These are phyloP conservation scores for Sisymbrium irio DNA, from an alignment of 345 rosid genomes.

Conservation along the genomic window DNA sequence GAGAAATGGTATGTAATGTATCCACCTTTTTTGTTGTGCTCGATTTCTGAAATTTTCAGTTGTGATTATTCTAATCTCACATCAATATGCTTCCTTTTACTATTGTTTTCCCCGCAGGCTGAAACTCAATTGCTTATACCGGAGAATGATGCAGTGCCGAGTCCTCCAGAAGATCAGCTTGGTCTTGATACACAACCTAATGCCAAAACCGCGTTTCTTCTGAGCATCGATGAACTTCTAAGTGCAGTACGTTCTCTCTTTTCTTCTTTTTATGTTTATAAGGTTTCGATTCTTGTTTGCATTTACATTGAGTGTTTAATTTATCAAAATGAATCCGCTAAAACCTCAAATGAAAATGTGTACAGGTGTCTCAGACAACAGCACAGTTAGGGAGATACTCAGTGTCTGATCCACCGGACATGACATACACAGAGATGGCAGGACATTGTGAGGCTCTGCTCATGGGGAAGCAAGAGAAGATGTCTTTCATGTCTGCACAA, in stretches of 20 bases:
- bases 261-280: background rate
- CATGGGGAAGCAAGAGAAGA: conserved; percentile 63
- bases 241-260: conserved; percentile 45
- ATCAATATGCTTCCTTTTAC: background rate
- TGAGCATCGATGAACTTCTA: conserved; percentile 61
- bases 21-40: background rate
- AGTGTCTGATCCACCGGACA: conserved; percentile 48
- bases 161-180: conserved; percentile 42
- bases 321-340: background rate
- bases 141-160: conserved; percentile 37
- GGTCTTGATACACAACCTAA: conserved; percentile 29
- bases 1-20: conserved; percentile 23
- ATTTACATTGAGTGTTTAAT: background rate
- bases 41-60: background rate
- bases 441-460: conserved; percentile 71
- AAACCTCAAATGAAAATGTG: background rate
- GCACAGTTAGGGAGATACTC: conserved; percentile 58
- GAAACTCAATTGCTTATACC: conserved; percentile 37
- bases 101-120: conserved; percentile 35
- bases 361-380: conserved; percentile 56
- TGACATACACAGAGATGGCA: conserved; percentile 68
- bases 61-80: background rate
- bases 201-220: conserved; percentile 38
- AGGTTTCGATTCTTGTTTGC: background rate
- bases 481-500: conserved; percentile 50